These are phyloP conservation scores for Leptosphaerulina australis DNA, from an alignment of 2,329 filamentous ascomycete genomes.

Conservation along the genomic window DNA sequence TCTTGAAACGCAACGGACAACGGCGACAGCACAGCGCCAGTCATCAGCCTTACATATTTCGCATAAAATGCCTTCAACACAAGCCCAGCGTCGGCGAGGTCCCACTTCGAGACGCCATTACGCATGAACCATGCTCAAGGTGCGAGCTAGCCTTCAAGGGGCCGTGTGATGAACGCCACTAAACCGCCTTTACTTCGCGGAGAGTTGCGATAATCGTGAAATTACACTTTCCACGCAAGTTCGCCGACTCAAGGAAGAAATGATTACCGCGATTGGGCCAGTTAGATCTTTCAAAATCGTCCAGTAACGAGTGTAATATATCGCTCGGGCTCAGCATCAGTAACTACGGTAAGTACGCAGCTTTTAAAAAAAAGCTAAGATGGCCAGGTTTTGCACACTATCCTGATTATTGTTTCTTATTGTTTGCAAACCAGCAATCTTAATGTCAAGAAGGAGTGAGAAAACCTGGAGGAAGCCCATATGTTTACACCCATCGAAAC, in stretches of 20 bases:
- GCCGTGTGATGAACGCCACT: conserved; percentile 18
- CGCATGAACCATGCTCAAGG: conserved; percentile 22
- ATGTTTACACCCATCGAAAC: conserved; percentile 63
- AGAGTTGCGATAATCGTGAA: conserved; percentile 18
- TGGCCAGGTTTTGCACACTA: not conserved
- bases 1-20: conserved; percentile 9
- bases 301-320: conserved; percentile 12
- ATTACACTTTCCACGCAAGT: conserved; percentile 13
- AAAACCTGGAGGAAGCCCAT: not conserved
- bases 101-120: conserved; percentile 21
- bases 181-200: conserved; percentile 6
- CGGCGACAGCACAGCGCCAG: conserved; percentile 7
- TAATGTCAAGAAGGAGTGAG: not conserved
- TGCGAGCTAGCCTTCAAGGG: conserved; percentile 20
- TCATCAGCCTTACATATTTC: conserved; percentile 10
- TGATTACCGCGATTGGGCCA: conserved; percentile 21
- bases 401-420: not conserved
- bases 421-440: not conserved
- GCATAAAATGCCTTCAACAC: not conserved
- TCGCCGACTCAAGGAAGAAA: conserved; percentile 28
- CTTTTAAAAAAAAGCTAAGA: not conserved
- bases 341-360: not conserved
- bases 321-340: not conserved
- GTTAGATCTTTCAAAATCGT: not conserved
- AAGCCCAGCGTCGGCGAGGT: conserved; percentile 9